phyloP scores from a whole-genome alignment of 306 rosid genomes.

The Urtica urens region DNA sequence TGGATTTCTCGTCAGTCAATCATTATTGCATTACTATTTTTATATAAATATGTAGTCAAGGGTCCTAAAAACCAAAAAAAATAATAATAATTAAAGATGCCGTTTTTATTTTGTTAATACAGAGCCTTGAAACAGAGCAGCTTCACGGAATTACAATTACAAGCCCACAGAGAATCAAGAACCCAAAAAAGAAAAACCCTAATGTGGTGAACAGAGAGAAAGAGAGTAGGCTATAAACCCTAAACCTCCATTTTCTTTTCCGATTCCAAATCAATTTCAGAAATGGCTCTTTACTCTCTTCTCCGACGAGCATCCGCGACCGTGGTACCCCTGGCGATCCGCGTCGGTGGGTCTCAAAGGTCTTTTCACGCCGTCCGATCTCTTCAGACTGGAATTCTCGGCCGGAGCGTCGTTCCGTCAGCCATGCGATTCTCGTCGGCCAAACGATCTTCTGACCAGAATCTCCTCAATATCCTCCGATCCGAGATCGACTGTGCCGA shows the following conservation, averaged over 20 bases:
- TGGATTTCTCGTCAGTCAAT: too few relatives aligned
- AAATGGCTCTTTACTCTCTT: conserved; percentile 43
- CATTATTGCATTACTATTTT: too few relatives aligned
- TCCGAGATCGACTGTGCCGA: conserved; percentile 50
- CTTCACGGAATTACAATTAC: too few relatives aligned
- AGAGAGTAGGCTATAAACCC: too few relatives aligned
- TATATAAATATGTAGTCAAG: too few relatives aligned
- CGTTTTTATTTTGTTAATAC: too few relatives aligned
- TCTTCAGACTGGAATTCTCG: conserved; percentile 13
- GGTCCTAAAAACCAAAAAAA: too few relatives aligned
- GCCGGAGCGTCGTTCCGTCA: conserved; percentile 21
- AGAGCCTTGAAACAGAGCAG: too few relatives aligned
- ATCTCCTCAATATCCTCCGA: conserved; percentile 31
- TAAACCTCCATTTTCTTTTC: neutral
- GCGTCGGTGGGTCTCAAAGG: conserved; percentile 31
- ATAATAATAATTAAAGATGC: too few relatives aligned
- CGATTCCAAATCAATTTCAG: neutral
- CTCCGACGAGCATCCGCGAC: conserved; percentile 56
- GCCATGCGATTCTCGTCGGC: conserved; percentile 29
- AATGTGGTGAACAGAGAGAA: too few relatives aligned
- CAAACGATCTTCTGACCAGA: conserved; percentile 21
- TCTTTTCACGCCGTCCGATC: conserved; percentile 31
- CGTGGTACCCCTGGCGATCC: conserved; percentile 30
- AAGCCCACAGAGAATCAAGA: too few relatives aligned
- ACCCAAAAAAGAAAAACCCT: too few relatives aligned